Percentiles rank a stretch among this genome's conserved stretches.
These are phyloP conservation scores for Brassica balearica DNA, from an alignment of 441 rosid genomes.

Conservation along the genomic window DNA sequence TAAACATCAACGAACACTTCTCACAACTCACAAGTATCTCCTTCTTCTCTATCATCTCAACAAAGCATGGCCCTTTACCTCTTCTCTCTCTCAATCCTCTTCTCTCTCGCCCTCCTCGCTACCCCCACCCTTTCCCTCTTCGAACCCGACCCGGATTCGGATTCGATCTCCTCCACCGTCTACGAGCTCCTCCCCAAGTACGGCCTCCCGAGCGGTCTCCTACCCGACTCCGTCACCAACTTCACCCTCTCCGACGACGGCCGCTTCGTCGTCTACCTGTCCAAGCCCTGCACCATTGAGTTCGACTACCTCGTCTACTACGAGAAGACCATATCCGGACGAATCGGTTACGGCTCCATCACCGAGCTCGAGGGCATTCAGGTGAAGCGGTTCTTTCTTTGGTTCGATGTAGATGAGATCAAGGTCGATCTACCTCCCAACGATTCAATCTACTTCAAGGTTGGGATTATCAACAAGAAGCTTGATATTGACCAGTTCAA, in stretches of 20 bases:
- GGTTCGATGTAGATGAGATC: constrained; percentile 87
- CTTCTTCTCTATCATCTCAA: background rate
- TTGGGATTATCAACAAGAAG: constrained; percentile 86
- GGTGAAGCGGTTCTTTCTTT: constrained; percentile 72
- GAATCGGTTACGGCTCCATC: constrained; percentile 74
- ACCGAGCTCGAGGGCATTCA: constrained; percentile 77
- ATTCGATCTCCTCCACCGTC: constrained; percentile 49
- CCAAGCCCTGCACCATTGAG: constrained; percentile 63
- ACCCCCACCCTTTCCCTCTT: constrained; percentile 30
- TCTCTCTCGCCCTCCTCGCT: constrained; percentile 31
- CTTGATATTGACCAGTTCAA: constrained; percentile 82
- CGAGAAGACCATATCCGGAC: constrained; percentile 70
- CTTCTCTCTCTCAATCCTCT: constrained; percentile 36
- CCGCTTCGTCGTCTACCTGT: constrained; percentile 56
- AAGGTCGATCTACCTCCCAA: constrained; percentile 90
- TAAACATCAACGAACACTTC: background rate
- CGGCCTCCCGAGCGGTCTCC: constrained; percentile 88
- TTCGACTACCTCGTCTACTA: constrained; percentile 89
- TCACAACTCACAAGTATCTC: background rate
- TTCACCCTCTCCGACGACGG: constrained; percentile 78
- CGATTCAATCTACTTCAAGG: constrained; percentile 83
- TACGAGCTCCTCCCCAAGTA: constrained; percentile 79
- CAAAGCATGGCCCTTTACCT: constrained; percentile 37
- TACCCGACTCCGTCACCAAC: constrained; percentile 64
- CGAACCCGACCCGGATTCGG: constrained; percentile 44